Conservation (phyloP, 306 rosid genomes). For the Medicago ruthenica region DNA sequence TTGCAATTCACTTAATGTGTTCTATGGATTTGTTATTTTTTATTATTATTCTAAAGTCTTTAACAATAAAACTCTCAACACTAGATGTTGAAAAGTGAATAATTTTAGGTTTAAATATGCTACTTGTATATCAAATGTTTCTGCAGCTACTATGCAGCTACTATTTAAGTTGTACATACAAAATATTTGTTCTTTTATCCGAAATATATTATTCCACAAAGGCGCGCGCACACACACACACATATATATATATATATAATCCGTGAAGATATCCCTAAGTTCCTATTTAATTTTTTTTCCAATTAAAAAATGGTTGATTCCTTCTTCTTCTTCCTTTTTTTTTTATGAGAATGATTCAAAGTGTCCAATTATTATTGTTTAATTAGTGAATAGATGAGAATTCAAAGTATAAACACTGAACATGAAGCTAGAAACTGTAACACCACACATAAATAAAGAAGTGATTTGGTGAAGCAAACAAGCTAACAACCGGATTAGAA, state of each 20-base stretch:
- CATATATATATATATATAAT: background rate
- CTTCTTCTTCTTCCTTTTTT: too few species aligned
- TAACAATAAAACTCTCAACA: too few species aligned
- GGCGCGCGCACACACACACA: too few species aligned
- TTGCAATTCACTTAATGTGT: too few species aligned
- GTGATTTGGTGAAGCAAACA: constrained; percentile 41
- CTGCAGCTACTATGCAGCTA: too few species aligned
- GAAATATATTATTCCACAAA: background rate
- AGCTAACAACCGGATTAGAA: constrained; percentile 52
- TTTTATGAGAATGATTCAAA: background rate
- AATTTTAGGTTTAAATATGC: too few species aligned
- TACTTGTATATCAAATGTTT: too few species aligned
- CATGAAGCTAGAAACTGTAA: constrained; percentile 19
- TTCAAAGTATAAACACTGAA: constrained; percentile 20
- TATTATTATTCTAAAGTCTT: too few species aligned
- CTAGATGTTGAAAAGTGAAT: too few species aligned
- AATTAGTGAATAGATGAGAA: background rate
- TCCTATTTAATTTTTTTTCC: constrained; percentile 9
- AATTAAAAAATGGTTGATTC: background rate
- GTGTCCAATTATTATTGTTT: constrained; percentile 13
- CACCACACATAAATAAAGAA: constrained; percentile 7
- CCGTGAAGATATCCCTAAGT: background rate
- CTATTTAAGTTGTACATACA: too few species aligned
- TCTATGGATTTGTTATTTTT: too few species aligned
- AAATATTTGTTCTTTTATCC: background rate